Evolutionary conservation across 1,284 basidiomycete genomes (phyloP).

Genomic region (Ceratobasidium sp.): DNA sequence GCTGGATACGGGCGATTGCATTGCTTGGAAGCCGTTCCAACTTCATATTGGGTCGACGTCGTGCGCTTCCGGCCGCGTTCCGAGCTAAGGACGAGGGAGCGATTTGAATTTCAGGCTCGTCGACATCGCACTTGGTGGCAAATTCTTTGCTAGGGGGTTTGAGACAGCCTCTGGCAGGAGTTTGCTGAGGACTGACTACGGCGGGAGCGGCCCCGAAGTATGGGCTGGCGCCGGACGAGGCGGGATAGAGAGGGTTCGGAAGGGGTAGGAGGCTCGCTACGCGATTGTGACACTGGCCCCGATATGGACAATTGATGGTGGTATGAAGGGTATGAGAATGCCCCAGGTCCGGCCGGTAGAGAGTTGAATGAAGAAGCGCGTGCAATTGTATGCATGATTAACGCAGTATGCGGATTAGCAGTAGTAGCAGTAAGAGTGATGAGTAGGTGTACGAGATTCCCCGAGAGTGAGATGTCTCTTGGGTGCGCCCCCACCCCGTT

Average conservation of each 20-base stretch:
- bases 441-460: not conserved
- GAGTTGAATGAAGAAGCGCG: slow-evolving; percentile 11
- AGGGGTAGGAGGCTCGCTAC: not conserved
- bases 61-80: not conserved
- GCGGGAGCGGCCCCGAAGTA: not conserved
- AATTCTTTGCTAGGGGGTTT: slow-evolving; percentile 28
- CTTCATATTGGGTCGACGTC: slow-evolving; percentile 30
- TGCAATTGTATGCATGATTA: slow-evolving; percentile 22
- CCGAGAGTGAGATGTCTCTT: not conserved
- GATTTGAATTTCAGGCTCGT: not conserved
- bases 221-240: not conserved
- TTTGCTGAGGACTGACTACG: not conserved
- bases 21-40: slow-evolving; percentile 26
- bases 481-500: not conserved
- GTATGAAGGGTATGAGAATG: slow-evolving; percentile 13
- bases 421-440: not conserved
- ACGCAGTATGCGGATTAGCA: not conserved
- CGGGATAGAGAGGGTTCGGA: not conserved
- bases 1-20: slow-evolving; percentile 27
- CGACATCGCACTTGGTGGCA: not conserved
- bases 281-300: not conserved
- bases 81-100: not conserved
- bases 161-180: slow-evolving; percentile 26
- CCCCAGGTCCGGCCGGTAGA: slow-evolving; percentile 5
- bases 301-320: slow-evolving; percentile 15